Evolutionary conservation across 148 eudicot genomes (phyloP), one percentile per base, ranked within the genome.

Genomic region (Rhododendron griersonianum): DNA sequence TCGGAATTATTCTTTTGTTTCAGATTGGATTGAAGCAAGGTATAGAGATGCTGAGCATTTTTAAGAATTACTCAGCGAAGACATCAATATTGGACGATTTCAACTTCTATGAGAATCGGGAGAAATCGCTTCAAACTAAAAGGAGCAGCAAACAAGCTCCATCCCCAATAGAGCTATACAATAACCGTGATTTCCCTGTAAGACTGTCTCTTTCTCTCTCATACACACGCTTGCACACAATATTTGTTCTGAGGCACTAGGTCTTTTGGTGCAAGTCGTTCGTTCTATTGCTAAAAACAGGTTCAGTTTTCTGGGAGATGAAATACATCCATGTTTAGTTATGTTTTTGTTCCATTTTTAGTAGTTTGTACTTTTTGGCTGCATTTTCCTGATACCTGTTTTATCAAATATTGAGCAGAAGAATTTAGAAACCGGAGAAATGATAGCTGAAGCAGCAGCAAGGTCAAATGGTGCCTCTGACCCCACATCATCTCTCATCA

Each of bases 1-100:
- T 53, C 67, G 81, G 28, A 9, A 7, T 80, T 18, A 53, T 39
- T 69, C 19, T 73, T 10, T 61, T 65, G 41, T 80, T 53, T 51
- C 92, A 96, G 99, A 86, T 96, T 91, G 96, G 92, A 78, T 87
- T 94, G 57, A 93, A 94, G 90, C 90, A 94, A 89, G 99, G 96
- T 75, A 65, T 91, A 67, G 95, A 97, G 84, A 94, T 97, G 96
- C 92, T 97, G 84, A 93, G 89, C 85, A 93, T 97, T 50, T 95
- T 97, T 86, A 95, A 95, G 91, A 91, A 83, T 85, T 92, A 89
- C 85, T 76, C 90, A 63, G 87, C 86, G 35, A 93, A 86, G 87
- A 88, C 96, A 19, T 94, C 95, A 73, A 77, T 97, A 13, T 82
- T 94, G 14, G 96, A 95, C 75, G 98, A 97, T 88, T 91, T 94